phyloP scores from a whole-genome alignment of 2,329 filamentous ascomycete genomes.

The Cladophialophora carrionii region DNA sequence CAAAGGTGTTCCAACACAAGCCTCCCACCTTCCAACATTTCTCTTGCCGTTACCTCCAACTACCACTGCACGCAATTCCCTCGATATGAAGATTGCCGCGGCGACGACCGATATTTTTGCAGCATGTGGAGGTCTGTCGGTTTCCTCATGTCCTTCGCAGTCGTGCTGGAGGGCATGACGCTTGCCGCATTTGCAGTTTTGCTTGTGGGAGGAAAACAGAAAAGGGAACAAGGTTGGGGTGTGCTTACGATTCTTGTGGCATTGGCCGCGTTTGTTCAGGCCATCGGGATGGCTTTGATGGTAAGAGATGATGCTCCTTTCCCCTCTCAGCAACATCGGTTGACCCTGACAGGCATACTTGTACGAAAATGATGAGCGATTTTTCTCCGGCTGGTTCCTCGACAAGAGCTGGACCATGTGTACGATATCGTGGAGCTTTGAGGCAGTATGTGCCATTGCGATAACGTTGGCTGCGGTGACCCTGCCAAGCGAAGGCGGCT shows the following conservation, averaged over 20 bases:
- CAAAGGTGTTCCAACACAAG: conserved; percentile 62
- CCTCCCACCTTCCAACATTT: conserved; percentile 41
- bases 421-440: conserved; percentile 62
- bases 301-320: conserved; percentile 57
- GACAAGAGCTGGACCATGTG: conserved; percentile 78
- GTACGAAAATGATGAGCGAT: conserved; percentile 80
- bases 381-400: conserved; percentile 78
- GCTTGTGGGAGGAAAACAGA: conserved; percentile 75
- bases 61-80: conserved; percentile 67
- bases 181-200: conserved; percentile 80
- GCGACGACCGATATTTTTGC: conserved; percentile 76
- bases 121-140: conserved; percentile 87
- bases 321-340: not conserved
- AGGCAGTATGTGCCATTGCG: conserved; percentile 58
- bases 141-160: conserved; percentile 82
- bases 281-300: conserved; percentile 78
- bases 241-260: conserved; percentile 69
- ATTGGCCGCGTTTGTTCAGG: conserved; percentile 69
- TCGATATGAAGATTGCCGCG: conserved; percentile 66
- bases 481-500: conserved; percentile 80
- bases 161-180: conserved; percentile 78
- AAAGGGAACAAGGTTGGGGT: conserved; percentile 81
- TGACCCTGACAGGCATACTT: conserved; percentile 68
- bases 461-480: conserved; percentile 69
- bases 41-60: conserved; percentile 62